Evolutionary conservation across 495 filamentous ascomycete genomes (phyloP), one percentile per base, ranked within the genome.

Genomic region (Xylaria venustula): DNA sequence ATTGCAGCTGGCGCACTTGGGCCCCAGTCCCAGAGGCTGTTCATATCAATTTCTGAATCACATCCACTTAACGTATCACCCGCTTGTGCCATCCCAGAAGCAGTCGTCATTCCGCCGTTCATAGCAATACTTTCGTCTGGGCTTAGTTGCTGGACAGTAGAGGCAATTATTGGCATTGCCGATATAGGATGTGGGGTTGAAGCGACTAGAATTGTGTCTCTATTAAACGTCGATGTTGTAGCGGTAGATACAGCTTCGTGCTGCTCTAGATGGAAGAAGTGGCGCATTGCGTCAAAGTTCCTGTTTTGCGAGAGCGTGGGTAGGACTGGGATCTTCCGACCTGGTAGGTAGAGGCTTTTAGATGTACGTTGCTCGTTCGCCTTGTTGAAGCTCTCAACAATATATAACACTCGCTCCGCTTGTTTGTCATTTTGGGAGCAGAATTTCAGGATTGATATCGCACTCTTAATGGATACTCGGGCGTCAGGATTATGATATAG

Each of bases 401-500:
- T 88, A 34, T 86, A 85, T n/a, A 77, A 76, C 40, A 87, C 82
- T 34, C 86, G 82, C 23, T 77, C 78, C 15, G 87, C 87, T 70
- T 89, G 87, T 6, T 84, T 83, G 65, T 91, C 87, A 44, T 74
- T 79, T 11, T 84, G 77, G 26, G 81, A 81, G 63, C 87, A 89
- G 58, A 86, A 84, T 0, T 71, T 72, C 53, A 90, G 80, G 48
- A 89, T 86, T 3, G 67, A 73, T 47, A 89, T 80, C 15, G 85
- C 79, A 58, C 87, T 87, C 20, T 68, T 69, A 62, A 90, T 81
- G 17, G 81, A 83, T 36, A 74, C 71, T 40, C 79, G 78, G 6
- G 86, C 79, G 1, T 80, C 78, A 5, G 83, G 73, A 19, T 85
- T 80, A 53, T 77, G 78, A 65, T 85, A 88, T 23, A 89, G 79